A percentile compares a stretch with the other conserved stretches of the same genome.
Evolutionary conservation across 345 rosid species (phyloP).

Genomic region (Passiflora organensis): DNA sequence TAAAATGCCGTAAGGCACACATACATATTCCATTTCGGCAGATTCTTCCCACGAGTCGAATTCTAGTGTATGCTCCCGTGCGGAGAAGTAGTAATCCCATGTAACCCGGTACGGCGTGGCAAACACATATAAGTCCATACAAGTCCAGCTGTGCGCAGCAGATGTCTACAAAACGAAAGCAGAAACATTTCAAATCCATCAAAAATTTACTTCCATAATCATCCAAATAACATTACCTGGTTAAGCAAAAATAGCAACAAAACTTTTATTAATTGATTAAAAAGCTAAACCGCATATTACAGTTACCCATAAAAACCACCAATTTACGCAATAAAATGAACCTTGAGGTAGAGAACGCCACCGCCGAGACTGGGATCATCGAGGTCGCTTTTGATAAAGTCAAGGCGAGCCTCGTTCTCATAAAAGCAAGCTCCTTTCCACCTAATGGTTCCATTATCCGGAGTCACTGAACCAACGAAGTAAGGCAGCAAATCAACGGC

Average conservation of each 20-base stretch:
- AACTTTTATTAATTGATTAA: no score
- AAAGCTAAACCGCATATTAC: neutral
- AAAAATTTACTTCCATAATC: no score
- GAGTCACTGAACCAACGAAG: conserved; percentile 69
- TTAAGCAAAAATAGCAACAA: no score
- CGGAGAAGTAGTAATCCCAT: conserved; percentile 93
- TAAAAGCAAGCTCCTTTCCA: conserved; percentile 96
- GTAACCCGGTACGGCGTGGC: conserved; percentile 95
- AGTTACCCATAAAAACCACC: no score
- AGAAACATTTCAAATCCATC: neutral
- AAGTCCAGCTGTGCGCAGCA: conserved; percentile 86
- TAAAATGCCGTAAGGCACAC: conserved; percentile 9
- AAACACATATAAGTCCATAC: conserved; percentile 95
- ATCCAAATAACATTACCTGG: no score
- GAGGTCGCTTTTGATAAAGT: conserved; percentile 58
- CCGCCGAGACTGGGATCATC: conserved; percentile 62
- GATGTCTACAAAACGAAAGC: conserved; percentile 52
- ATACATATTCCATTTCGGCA: conserved; percentile 90
- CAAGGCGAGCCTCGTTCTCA: conserved; percentile 71
- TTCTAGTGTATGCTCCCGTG: conserved; percentile 69
- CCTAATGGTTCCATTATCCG: conserved; percentile 47
- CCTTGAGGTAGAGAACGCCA: conserved; percentile 76
- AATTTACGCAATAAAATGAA: no score
- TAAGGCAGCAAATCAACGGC: conserved; percentile 92
- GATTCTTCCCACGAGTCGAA: conserved; percentile 87